A percentile compares a stretch with the other conserved stretches of the same genome.
These are phyloP conservation scores for Epichloe sibirici DNA, from an alignment of 2,329 filamentous ascomycete species.

Conservation along the genomic window DNA sequence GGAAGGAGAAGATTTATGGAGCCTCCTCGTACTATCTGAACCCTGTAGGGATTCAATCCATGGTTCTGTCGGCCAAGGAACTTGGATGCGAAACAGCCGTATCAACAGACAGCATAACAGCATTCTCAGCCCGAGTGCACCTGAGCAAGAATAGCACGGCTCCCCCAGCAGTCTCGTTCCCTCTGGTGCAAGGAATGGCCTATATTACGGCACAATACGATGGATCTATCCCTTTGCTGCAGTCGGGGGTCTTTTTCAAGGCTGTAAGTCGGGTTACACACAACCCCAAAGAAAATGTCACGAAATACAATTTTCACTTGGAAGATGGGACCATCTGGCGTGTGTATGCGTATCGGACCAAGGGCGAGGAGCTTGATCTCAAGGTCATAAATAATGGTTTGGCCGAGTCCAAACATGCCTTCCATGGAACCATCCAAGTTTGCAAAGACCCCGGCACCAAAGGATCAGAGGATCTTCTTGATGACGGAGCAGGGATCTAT, in stretches of 20 bases:
- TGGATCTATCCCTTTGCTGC: conserved; percentile 57
- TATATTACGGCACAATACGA: conserved; percentile 72
- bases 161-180: conserved; percentile 57
- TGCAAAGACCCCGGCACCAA: conserved; percentile 56
- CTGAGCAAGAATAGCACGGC: conserved; percentile 43
- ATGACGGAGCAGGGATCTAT: conserved; percentile 65
- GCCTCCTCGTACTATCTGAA: conserved; percentile 66
- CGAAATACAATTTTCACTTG: conserved; percentile 64
- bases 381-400: conserved; percentile 52
- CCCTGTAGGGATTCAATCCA: conserved; percentile 68
- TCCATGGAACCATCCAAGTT: conserved; percentile 70
- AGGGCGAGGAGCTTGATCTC: conserved; percentile 52
- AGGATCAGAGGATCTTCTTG: conserved; percentile 54
- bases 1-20: conserved; percentile 40
- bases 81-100: conserved; percentile 48
- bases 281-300: conserved; percentile 50
- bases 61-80: conserved; percentile 69
- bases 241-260: conserved; percentile 63
- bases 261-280: conserved; percentile 46
- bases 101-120: conserved; percentile 40
- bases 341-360: conserved; percentile 57
- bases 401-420: conserved; percentile 53
- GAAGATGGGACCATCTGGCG: conserved; percentile 68
- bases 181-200: conserved; percentile 79
- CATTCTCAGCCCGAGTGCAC: conserved; percentile 54